phyloP scores from a whole-genome alignment of 2,329 filamentous ascomycete species.

The Onygenales sp. region DNA sequence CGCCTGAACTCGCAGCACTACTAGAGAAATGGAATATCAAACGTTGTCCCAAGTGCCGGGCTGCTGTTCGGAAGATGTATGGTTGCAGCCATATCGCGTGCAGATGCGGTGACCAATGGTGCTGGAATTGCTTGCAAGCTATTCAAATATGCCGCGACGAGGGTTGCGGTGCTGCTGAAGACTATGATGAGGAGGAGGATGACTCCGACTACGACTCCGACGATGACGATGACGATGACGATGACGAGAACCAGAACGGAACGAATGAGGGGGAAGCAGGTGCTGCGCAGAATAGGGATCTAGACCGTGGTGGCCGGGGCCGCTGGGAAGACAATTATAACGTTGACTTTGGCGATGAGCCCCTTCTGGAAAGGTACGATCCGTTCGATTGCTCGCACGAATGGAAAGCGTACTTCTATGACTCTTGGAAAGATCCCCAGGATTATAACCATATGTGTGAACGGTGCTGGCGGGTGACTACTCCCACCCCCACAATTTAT shows the following conservation, averaged over 20 bases:
- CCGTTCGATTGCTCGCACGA: slow-evolving; percentile 5
- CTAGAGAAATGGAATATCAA: slow-evolving; percentile 40
- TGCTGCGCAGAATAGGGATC: slow-evolving; percentile 4
- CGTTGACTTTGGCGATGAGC: slow-evolving; percentile 22
- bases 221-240: slow-evolving; percentile 7
- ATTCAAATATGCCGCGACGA: slow-evolving; percentile 22
- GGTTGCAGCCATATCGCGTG: slow-evolving; percentile 43
- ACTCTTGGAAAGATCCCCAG: not conserved
- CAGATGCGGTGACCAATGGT: slow-evolving; percentile 42
- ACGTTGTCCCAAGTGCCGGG: slow-evolving; percentile 40
- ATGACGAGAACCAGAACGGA: slow-evolving; percentile 2
- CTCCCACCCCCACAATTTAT: not conserved
- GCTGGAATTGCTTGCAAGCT: slow-evolving; percentile 34
- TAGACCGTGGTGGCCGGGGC: slow-evolving; percentile 6
- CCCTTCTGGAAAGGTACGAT: slow-evolving; percentile 5
- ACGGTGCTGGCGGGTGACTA: slow-evolving; percentile 9
- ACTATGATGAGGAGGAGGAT: slow-evolving; percentile 10
- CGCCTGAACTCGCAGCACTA: slow-evolving; percentile 23
- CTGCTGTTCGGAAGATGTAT: slow-evolving; percentile 39
- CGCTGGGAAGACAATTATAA: slow-evolving; percentile 25
- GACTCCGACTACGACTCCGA: slow-evolving; percentile 12
- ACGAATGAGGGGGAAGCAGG: not conserved
- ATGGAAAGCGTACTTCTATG: slow-evolving; percentile 1
- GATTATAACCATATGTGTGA: slow-evolving; percentile 6
- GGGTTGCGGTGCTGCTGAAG: slow-evolving; percentile 8